These are phyloP conservation scores for Magnolia kwangsiensis DNA, from an alignment of 164 flowering plant genomes.

Conservation along the genomic window DNA sequence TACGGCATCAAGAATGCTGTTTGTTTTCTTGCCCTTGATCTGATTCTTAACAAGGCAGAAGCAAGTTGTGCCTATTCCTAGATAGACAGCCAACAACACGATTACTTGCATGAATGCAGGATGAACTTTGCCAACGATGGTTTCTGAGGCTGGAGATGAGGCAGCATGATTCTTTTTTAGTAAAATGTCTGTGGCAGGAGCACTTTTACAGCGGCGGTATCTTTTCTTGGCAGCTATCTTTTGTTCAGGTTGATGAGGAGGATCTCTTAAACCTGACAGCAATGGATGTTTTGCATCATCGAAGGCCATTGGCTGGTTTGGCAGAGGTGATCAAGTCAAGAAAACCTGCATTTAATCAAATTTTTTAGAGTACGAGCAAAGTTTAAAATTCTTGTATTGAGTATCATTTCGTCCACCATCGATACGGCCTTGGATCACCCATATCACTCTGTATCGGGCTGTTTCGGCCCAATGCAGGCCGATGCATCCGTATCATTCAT, in stretches of 20 bases:
- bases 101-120: slow-evolving; percentile 43
- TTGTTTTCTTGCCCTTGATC: slow-evolving; percentile 61
- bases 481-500: too few relatives aligned
- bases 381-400: too few relatives aligned
- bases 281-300: slow-evolving; percentile 33
- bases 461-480: too few relatives aligned
- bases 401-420: too few relatives aligned
- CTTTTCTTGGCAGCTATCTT: slow-evolving; percentile 20
- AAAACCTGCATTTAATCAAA: not conserved
- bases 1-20: slow-evolving; percentile 63
- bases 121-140: slow-evolving; percentile 31
- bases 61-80: slow-evolving; percentile 53
- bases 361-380: too few relatives aligned
- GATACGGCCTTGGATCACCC: too few relatives aligned
- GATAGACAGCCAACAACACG: slow-evolving; percentile 38
- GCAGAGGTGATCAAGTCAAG: not conserved
- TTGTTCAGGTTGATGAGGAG: slow-evolving; percentile 15
- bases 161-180: slow-evolving; percentile 8
- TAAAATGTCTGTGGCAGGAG: slow-evolving; percentile 34
- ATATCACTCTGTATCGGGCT: too few relatives aligned
- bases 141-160: slow-evolving; percentile 22
- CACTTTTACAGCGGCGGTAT: slow-evolving; percentile 43
- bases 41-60: slow-evolving; percentile 55
- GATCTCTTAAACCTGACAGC: slow-evolving; percentile 23
- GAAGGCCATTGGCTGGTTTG: slow-evolving; percentile 22